Evolutionary conservation across 441 rosid genomes (phyloP), one percentile per base, ranked within the genome.

Genomic region (Syzygium syzygioides): DNA sequence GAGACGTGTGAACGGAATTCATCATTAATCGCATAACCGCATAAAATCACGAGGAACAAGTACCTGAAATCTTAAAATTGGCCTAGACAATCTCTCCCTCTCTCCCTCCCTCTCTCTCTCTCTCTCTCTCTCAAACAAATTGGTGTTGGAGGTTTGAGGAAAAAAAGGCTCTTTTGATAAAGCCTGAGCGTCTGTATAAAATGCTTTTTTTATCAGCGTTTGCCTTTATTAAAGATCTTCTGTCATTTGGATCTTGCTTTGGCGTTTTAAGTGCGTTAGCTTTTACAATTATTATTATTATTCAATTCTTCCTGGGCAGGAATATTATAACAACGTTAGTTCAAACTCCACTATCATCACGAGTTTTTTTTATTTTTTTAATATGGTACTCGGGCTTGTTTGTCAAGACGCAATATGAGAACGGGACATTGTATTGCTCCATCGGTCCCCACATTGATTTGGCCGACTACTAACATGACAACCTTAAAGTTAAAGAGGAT

Each of bases 1-100:
- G 41, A 53, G 57, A 64, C 50, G n/a, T 87, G 86, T 30, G 95
- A 93, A 92, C 93, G 90, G 93, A 93, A 71, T 91, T 79, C 89
- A 87, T 91, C 95, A 85, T 86, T 92, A 87, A 94, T 90, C 90
- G 87, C 92, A 80, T 89, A 90, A 32, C 89, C 34, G 41, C 52
- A 23, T 90, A 88, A 88, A 88, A 50, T 84, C 55, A 76, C 41
- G 80, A 89, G 89, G 79, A 87, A 90, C 52, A 71, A 85, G 85
- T 79, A 89, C 55, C 89, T 32, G 48, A 85, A 91, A 88, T 50
- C 48, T 86, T 89, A 86, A 91, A 86, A 88, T 76, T 23, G 83
- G 83, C 83, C 6, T 41, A 66, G 60, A 87, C 55, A 79, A 89
- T 64, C 37, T 64, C 37, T 7, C 20, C 19, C 71, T 45, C 48